Percentiles rank a stretch among this genome's conserved stretches.
Conservation (phyloP, 176 grass and related monocot species). For the Hyparrhenia diplandra region DNA sequence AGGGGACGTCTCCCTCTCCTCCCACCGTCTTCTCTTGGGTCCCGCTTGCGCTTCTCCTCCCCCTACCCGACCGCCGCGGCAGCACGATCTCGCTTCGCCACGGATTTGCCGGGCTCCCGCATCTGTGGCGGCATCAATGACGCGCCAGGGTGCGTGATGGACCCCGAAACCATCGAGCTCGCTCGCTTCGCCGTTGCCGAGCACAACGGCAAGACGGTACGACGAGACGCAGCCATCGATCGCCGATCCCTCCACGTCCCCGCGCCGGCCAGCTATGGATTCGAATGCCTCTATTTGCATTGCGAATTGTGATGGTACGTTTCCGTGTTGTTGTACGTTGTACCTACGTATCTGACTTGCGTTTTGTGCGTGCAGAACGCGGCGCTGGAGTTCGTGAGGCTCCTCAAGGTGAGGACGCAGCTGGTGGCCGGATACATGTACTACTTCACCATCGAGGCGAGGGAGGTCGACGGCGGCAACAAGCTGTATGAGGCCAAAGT, state of each 20-base stretch:
- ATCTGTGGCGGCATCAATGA: background rate
- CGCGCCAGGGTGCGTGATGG: conserved; percentile 33
- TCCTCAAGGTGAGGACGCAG: conserved; percentile 50
- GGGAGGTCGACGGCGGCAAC: conserved; percentile 4
- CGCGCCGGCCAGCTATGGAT: background rate
- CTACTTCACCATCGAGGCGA: conserved; percentile 58
- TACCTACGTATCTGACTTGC: background rate
- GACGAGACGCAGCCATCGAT: background rate
- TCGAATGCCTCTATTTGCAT: background rate
- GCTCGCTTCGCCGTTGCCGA: conserved; percentile 55
- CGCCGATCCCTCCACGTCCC: too few species aligned
- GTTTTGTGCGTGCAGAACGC: conserved; percentile 28
- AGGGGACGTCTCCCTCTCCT: too few species aligned
- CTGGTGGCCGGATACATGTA: conserved; percentile 43
- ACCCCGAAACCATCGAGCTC: conserved; percentile 28
- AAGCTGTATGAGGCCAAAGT: conserved; percentile 55
- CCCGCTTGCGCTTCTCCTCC: too few species aligned
- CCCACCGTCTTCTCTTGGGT: too few species aligned
- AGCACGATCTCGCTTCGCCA: too few species aligned
- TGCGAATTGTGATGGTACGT: background rate
- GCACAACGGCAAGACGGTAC: conserved; percentile 47
- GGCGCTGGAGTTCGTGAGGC: conserved; percentile 34
- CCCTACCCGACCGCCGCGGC: too few species aligned
- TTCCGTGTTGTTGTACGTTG: background rate
- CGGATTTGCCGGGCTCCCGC: too few species aligned